These are phyloP conservation scores for Mucor circinelloides DNA, from an alignment of 371 early-diverging fungal species.

Conservation along the genomic window DNA sequence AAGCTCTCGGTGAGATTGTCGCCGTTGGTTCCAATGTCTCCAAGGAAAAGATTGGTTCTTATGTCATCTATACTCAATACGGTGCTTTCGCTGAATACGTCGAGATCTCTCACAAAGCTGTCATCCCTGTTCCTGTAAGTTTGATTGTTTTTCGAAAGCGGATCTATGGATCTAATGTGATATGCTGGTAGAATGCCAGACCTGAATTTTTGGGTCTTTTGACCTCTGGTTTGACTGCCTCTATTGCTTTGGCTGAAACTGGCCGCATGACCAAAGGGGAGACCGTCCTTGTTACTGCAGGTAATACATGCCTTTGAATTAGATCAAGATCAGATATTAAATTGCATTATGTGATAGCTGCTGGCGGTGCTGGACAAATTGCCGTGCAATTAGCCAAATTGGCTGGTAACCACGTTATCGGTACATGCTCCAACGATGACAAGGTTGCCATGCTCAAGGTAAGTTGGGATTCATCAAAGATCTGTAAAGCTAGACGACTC, in stretches of 20 bases:
- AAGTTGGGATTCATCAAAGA: background rate
- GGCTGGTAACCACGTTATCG: conserved; percentile 56
- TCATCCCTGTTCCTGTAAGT: conserved; percentile 50
- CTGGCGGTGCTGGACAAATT: conserved; percentile 57
- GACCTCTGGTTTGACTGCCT: conserved; percentile 60
- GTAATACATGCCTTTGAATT: conserved; percentile 15
- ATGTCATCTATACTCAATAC: conserved; percentile 40
- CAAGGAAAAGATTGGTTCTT: conserved; percentile 38
- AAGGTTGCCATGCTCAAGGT: conserved; percentile 49
- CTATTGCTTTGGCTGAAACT: conserved; percentile 41
- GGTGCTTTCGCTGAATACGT: conserved; percentile 63
- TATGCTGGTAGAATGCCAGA: conserved; percentile 13
- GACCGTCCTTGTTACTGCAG: conserved; percentile 47
- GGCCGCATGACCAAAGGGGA: conserved; percentile 43
- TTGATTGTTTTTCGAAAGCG: background rate
- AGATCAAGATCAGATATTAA: background rate
- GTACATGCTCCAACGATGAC: conserved; percentile 53
- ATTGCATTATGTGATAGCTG: conserved; percentile 24
- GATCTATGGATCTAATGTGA: background rate
- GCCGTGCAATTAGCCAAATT: conserved; percentile 55
- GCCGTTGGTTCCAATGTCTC: conserved; percentile 46
- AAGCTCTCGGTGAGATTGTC: conserved; percentile 58
- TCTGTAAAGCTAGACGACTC: background rate
- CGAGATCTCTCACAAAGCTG: conserved; percentile 21
- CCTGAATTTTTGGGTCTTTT: conserved; percentile 50